Evolutionary conservation across 1,284 basidiomycete species (phyloP), one percentile per base, ranked within the genome.

Genomic region (Sanghuangporus sanghuang): DNA sequence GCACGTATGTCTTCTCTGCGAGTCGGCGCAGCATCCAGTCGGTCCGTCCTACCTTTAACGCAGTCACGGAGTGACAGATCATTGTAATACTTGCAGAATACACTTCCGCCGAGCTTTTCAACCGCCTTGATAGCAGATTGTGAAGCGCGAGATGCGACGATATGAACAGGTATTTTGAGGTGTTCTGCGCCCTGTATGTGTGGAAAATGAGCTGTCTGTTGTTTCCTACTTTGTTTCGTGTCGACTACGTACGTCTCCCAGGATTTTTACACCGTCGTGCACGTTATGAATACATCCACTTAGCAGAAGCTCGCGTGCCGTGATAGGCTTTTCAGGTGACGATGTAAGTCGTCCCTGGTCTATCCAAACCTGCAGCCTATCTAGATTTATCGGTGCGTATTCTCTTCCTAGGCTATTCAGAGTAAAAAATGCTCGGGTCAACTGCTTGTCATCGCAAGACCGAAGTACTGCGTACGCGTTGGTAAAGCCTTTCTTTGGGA

Each of bases 81-180:
- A 73, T 98, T 99, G 79, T 98, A 96, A 75, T 95, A 98, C 70
- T 93, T 89, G 77, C 95, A 96, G 57, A 91, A 86, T 23, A 98
- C 86, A 55, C 85, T 85, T 18, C 96, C 97, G 16, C 95, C 94
- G 3, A 81, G 82, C 9, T 78, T 78, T 72, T 98, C 92, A 62
- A 99, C 85, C 0, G 94, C 92, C 57, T 84, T 75, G 59, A 98
- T 95, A 1, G 96, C 96, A 56, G 85, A 84, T 72, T 92, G 87
- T 6, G 93, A 95, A 14, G 93, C 96, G 64, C 92, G 83, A 3
- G 95, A 94, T 38, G 95, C 85, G 18, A 86, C 83, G 55, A 99
- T 85, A 71, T 94, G 86, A 32, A 99, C 82, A 3, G 92, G 82
- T 4, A 88, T 81, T 64, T 84, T 87, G 66, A 96, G 78, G 65